Conservation (phyloP, 23 red algal genomes). For the Gracilariopsis chorda region DNA sequence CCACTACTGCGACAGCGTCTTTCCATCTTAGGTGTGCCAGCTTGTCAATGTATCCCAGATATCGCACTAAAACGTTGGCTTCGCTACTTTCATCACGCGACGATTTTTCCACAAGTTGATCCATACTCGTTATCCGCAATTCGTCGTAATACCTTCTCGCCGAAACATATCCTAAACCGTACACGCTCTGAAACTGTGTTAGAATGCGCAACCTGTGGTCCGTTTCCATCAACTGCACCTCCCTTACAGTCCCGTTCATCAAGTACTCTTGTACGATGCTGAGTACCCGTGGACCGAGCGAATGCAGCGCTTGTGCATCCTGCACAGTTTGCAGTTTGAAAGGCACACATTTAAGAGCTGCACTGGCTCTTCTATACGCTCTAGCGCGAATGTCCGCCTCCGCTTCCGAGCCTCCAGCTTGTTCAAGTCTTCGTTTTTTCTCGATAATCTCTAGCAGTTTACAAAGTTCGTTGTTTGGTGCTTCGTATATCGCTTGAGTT, state of each 20-base stretch:
- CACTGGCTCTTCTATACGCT: conserved; percentile 39
- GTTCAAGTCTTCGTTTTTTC: conserved; percentile 45
- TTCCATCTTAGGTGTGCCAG: not conserved
- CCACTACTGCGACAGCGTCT: not conserved
- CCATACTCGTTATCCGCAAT: not conserved
- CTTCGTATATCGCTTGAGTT: conserved; percentile 8
- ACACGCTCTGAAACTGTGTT: not conserved
- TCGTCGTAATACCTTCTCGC: conserved; percentile 47
- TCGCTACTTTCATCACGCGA: not conserved
- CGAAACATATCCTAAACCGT: conserved; percentile 29
- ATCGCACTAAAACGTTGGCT: not conserved
- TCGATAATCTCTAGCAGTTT: conserved; percentile 11
- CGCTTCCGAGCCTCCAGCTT: conserved; percentile 11
- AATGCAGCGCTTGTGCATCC: conserved; percentile 3
- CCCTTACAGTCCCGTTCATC: not conserved
- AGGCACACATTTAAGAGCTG: conserved; percentile 50
- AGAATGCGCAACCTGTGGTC: conserved; percentile 4
- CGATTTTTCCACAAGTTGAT: not conserved
- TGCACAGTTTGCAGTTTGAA: conserved; percentile 21
- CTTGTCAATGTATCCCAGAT: not conserved
- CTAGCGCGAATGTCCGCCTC: conserved; percentile 45
- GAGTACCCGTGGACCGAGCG: conserved; percentile 33
- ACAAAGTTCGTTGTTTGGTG: conserved; percentile 50
- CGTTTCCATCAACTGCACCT: conserved; percentile 15
- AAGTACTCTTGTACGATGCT: conserved; percentile 23